These are phyloP conservation scores for Backusella circina DNA, from an alignment of 192 early-diverging fungal species.

Conservation along the genomic window DNA sequence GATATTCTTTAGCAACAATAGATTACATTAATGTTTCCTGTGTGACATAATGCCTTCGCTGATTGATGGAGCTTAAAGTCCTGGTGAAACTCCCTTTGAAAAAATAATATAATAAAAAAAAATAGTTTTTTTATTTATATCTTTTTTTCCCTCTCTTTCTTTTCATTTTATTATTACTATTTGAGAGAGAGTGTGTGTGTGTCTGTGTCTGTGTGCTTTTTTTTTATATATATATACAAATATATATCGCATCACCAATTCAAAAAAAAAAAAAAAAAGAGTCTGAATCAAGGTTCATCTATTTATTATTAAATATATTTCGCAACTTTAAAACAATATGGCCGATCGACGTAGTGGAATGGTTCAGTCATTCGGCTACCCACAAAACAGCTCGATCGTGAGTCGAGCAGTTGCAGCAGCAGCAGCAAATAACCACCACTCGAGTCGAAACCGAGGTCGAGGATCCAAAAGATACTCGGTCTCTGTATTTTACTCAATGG, in stretches of 20 bases:
- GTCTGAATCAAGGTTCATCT: neutral
- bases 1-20: neutral
- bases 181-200: too few relatives aligned
- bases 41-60: neutral
- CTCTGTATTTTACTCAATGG: conserved; percentile 72
- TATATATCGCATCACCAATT: too few relatives aligned
- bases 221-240: neutral
- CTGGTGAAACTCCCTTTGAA: neutral
- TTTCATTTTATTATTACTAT: neutral
- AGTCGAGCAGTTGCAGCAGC: conserved; percentile 31
- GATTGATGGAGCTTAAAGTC: conserved; percentile 4
- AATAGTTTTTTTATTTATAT: neutral
- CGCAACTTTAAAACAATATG: neutral
- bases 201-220: neutral
- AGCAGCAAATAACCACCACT: conserved; percentile 32
- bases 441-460: conserved; percentile 40
- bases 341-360: conserved; percentile 31
- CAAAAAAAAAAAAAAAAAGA: too few relatives aligned
- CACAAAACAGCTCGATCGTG: conserved; percentile 21
- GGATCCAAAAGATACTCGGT: conserved; percentile 70
- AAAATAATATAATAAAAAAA: too few relatives aligned
- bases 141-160: neutral
- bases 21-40: neutral
- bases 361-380: conserved; percentile 24
- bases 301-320: neutral